Conservation (phyloP, 345 rosid species). For the Odontarrhena argentea region DNA sequence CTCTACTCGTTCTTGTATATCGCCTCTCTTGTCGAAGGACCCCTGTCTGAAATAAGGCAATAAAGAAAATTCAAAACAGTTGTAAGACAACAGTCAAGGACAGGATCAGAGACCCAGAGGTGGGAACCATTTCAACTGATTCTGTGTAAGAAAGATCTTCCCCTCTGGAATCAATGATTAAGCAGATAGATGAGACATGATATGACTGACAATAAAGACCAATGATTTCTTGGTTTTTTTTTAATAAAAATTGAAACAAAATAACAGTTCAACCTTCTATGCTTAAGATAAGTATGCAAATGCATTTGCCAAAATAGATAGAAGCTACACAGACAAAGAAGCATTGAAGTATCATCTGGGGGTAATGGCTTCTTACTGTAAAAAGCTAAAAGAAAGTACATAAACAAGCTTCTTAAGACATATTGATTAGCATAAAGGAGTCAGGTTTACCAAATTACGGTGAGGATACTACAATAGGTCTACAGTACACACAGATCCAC, state of each 20-base stretch:
- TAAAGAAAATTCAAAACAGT: conserved; percentile 13
- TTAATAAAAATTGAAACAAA: not conserved
- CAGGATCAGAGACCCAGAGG: not conserved
- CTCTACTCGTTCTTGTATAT: conserved; percentile 47
- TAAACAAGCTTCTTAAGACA: conserved; percentile 6
- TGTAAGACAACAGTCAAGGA: conserved; percentile 10
- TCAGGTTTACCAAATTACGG: not conserved
- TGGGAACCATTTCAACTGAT: conserved; percentile 1
- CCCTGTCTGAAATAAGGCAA: conserved; percentile 51
- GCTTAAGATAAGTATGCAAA: not conserved
- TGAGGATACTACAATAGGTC: not conserved
- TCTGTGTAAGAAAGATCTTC: not conserved
- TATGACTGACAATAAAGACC: not conserved
- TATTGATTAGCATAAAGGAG: not conserved
- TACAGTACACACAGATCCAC: not conserved
- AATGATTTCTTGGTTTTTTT: conserved; percentile 1
- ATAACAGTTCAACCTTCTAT: not conserved
- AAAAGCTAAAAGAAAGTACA: conserved; percentile 21
- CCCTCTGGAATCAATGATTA: not conserved
- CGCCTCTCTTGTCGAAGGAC: conserved; percentile 62
- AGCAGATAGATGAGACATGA: conserved; percentile 15
- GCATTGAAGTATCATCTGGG: not conserved
- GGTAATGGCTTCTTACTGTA: conserved; percentile 10
- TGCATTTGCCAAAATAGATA: not conserved
- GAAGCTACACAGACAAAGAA: conserved; percentile 9